A percentile compares a stretch with the other conserved stretches of the same genome.
Evolutionary conservation across 139 green algal genomes (phyloP).

Genomic region (Chlorella sorokiniana): DNA sequence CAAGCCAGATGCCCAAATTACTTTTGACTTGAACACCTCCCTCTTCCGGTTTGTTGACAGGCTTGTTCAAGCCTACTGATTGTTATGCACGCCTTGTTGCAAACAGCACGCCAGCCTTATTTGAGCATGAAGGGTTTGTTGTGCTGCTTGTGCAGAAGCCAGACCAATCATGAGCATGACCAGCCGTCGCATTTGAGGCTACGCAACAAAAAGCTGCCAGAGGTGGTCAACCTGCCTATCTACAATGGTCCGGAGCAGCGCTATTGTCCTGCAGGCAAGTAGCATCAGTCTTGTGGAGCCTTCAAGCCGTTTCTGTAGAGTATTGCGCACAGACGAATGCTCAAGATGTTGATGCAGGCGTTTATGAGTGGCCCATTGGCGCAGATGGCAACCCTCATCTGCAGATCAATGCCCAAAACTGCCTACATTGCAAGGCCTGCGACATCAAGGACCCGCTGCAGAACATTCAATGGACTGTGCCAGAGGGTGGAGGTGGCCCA

Average conservation of each 20-base stretch:
- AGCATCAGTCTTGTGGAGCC: not conserved
- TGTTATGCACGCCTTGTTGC: not conserved
- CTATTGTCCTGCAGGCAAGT: slow-evolving; percentile 72
- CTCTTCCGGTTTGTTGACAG: slow-evolving; percentile 63
- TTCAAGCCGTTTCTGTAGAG: no score
- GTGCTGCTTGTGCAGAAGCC: slow-evolving; percentile 36
- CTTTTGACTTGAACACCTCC: slow-evolving; percentile 87
- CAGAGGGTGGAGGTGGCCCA: slow-evolving; percentile 90
- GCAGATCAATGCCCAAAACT: slow-evolving; percentile 96
- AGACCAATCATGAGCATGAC: slow-evolving; percentile 96
- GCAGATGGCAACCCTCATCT: slow-evolving; percentile 55
- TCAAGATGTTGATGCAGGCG: slow-evolving; percentile 52
- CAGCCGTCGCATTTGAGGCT: slow-evolving; percentile 90
- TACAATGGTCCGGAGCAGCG: slow-evolving; percentile 82
- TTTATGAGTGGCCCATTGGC: slow-evolving; percentile 87
- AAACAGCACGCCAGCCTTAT: not conserved
- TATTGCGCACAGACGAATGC: not conserved
- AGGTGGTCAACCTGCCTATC: slow-evolving; percentile 72
- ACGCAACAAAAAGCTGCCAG: slow-evolving; percentile 60
- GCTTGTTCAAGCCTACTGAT: not conserved
- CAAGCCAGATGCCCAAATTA: slow-evolving; percentile 81
- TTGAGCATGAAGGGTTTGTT: not conserved
- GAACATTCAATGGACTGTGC: slow-evolving; percentile 93
- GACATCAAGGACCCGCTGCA: slow-evolving; percentile 91
- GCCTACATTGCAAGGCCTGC: slow-evolving; percentile 97